phyloP scores from a whole-genome alignment of 441 rosid genomes.

The Populus hybrid region DNA sequence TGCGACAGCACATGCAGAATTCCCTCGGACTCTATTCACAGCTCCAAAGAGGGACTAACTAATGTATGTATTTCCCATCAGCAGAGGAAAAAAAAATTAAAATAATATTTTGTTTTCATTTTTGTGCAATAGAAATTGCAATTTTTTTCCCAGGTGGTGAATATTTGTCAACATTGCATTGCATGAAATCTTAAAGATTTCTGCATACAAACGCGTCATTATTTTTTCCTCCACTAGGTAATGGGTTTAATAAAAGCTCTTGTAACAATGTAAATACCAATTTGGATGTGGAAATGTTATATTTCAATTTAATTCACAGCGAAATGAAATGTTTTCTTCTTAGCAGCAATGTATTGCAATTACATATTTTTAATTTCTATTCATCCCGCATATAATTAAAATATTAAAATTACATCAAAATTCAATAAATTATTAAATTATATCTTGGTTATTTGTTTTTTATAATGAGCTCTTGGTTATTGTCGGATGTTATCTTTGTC shows the following conservation, averaged over 20 bases:
- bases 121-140: constrained; percentile 2
- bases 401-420: too few species aligned
- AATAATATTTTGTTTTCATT: neutral
- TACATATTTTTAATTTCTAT: too few species aligned
- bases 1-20: constrained; percentile 19
- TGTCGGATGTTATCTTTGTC: too few species aligned
- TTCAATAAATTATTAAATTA: too few species aligned
- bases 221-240: neutral
- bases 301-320: neutral
- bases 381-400: too few species aligned
- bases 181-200: too few species aligned
- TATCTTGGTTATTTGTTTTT: too few species aligned
- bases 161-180: neutral
- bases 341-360: neutral
- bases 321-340: neutral
- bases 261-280: neutral
- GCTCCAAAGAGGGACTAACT: constrained; percentile 2
- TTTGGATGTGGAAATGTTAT: neutral
- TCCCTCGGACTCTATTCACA: constrained; percentile 15
- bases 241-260: too few species aligned
- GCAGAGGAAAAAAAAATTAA: too few species aligned
- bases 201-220: neutral
- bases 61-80: neutral
- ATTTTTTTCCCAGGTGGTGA: neutral
- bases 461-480: too few species aligned